Conservation (phyloP, 352 stramenopile genomes). For the Phytophthora tentaculata region DNA sequence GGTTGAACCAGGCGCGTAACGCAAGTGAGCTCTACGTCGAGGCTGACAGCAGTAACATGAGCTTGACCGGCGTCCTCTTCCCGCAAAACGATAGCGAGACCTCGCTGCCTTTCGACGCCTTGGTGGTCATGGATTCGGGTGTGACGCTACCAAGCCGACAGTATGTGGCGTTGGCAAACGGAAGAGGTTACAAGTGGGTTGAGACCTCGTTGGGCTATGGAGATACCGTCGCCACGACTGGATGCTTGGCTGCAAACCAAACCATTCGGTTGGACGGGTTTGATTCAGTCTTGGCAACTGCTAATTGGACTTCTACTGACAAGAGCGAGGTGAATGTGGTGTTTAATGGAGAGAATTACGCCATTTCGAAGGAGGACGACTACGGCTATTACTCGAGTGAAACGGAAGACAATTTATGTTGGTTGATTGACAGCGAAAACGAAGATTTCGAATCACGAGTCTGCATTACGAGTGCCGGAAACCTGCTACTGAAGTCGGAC, state of each 20-base stretch:
- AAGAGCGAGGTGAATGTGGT: constrained; percentile 17
- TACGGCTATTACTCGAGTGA: constrained; percentile 7
- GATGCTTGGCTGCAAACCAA: constrained; percentile 25
- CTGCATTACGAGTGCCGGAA: constrained; percentile 11
- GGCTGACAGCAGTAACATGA: constrained; percentile 27
- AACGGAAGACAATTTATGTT: constrained; percentile 12
- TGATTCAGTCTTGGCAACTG: constrained; percentile 17
- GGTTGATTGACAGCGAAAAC: constrained; percentile 27
- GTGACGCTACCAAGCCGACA: constrained; percentile 17
- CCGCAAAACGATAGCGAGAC: constrained; percentile 17
- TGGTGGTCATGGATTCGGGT: constrained; percentile 20
- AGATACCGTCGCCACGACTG: constrained; percentile 22
- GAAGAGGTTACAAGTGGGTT: constrained; percentile 36
- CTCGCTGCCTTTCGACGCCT: constrained; percentile 24
- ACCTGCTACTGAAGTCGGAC: constrained; percentile 10
- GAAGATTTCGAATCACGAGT: constrained; percentile 15
- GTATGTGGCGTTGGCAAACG: constrained; percentile 27
- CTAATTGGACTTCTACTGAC: constrained; percentile 25
- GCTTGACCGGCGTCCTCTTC: constrained; percentile 27
- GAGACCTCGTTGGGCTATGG: constrained; percentile 18
- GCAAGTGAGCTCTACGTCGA: constrained; percentile 30
- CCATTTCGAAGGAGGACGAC: constrained; percentile 16
- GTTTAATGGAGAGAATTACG: constrained; percentile 24
- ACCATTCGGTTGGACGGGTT: constrained; percentile 13
- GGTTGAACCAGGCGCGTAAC: constrained; percentile 26